phyloP scores from a whole-genome alignment of 441 rosid species.

The Gossypium aridum region DNA sequence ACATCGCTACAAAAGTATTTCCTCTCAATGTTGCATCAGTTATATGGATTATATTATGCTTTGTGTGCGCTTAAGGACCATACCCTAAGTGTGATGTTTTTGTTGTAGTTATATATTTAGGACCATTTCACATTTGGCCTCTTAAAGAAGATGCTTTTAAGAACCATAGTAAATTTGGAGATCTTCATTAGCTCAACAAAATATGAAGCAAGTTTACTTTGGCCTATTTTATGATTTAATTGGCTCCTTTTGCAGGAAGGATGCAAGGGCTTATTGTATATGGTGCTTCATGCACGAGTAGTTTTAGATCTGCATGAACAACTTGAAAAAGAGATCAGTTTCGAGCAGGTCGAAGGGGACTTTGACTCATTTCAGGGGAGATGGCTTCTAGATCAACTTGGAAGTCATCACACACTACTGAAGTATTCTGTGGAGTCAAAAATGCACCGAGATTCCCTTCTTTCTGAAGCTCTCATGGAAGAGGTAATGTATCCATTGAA shows the following conservation, averaged over 20 bases:
- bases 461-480: constrained; percentile 97
- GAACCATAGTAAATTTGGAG: constrained; percentile 4
- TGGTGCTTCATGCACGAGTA: constrained; percentile 97
- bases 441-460: constrained; percentile 82
- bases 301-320: constrained; percentile 79
- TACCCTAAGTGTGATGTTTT: neutral
- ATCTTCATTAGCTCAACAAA: neutral
- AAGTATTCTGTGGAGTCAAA: constrained; percentile 88
- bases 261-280: constrained; percentile 87
- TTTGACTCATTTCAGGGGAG: constrained; percentile 85
- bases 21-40: neutral
- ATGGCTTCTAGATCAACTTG: constrained; percentile 89
- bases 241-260: constrained; percentile 63
- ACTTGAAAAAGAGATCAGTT: constrained; percentile 77
- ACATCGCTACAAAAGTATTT: neutral
- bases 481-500: constrained; percentile 40
- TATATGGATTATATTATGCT: neutral
- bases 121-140: neutral
- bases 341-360: constrained; percentile 95
- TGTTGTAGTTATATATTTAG: neutral
- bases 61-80: neutral
- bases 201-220: neutral
- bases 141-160: neutral
- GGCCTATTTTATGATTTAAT: neutral
- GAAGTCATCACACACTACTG: constrained; percentile 82